phyloP scores from a whole-genome alignment of 2,329 filamentous ascomycete species.

The Nigrospora osmanthi region DNA sequence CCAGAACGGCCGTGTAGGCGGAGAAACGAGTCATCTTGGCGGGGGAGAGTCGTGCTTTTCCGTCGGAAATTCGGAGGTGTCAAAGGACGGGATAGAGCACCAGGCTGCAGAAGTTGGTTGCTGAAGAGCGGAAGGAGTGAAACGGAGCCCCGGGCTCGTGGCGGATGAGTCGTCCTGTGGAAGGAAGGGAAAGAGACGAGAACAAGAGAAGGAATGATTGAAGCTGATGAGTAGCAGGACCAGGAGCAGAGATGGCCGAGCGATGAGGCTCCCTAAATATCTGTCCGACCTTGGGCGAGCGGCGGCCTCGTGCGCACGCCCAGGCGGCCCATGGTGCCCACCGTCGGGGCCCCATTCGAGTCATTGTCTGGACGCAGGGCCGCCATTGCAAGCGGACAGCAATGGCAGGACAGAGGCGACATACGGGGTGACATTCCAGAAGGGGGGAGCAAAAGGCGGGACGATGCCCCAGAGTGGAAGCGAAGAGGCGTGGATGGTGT shows the following conservation, averaged over 20 bases:
- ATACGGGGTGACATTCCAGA: no score
- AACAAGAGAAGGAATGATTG: not conserved
- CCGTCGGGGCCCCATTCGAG: no score
- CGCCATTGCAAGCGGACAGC: no score
- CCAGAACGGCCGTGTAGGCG: conserved; percentile 25
- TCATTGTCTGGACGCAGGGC: no score
- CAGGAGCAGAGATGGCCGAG: not conserved
- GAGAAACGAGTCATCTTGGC: conserved; percentile 2
- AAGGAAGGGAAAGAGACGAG: not conserved
- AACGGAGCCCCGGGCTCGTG: not conserved
- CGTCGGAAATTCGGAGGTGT: not conserved
- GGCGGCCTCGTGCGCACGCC: no score
- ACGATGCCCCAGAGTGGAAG: no score
- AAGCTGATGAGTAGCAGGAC: not conserved
- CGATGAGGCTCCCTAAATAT: not conserved
- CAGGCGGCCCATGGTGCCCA: no score
- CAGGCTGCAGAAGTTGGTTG: not conserved
- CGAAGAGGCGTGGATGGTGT: no score
- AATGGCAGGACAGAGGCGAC: no score
- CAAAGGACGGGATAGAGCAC: not conserved
- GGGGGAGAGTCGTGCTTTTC: no score
- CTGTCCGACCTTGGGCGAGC: not conserved
- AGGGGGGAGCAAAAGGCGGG: no score
- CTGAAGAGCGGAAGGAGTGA: not conserved
- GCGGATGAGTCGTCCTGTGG: not conserved